Percentiles rank a stretch among this genome's conserved stretches.
Conservation (phyloP, 2,329 filamentous ascomycete genomes). For the Colletotrichum melonis region DNA sequence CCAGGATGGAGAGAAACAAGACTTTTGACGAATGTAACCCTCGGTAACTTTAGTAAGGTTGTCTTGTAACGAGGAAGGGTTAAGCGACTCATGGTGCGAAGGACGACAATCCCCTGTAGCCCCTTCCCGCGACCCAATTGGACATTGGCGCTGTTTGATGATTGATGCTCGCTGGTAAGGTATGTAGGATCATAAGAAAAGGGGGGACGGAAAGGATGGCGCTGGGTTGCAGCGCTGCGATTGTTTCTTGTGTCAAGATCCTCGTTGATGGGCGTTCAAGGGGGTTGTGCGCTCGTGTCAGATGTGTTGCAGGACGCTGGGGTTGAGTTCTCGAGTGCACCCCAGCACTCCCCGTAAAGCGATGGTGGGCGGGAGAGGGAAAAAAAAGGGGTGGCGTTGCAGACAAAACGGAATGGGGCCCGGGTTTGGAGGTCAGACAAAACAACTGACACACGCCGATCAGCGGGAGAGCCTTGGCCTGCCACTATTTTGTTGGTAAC, state of each 20-base stretch:
- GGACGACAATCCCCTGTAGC: not conserved
- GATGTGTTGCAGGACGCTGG: slow-evolving; percentile 33
- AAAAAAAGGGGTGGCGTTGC: not conserved
- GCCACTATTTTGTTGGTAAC: not conserved
- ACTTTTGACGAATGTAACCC: not conserved
- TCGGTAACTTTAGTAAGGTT: not conserved
- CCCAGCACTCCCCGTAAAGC: too few relatives aligned
- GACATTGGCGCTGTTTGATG: slow-evolving; percentile 15
- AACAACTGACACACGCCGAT: slow-evolving; percentile 2
- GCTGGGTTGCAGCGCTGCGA: not conserved
- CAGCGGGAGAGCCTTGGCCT: not conserved
- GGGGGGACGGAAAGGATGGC: not conserved
- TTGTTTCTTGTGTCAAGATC: slow-evolving; percentile 31
- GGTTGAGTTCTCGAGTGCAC: not conserved
- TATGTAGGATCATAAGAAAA: not conserved
- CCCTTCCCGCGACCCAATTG: slow-evolving; percentile 9
- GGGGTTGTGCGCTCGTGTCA: slow-evolving; percentile 34
- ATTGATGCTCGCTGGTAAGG: not conserved
- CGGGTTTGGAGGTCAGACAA: slow-evolving; percentile 2
- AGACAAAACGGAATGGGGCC: not conserved
- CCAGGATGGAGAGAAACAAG: not conserved
- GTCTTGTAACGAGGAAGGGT: slow-evolving; percentile 18
- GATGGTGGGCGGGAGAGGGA: not conserved
- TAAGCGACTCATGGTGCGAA: slow-evolving; percentile 17
- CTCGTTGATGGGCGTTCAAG: slow-evolving; percentile 10